Evolutionary conservation across 208 protist genomes (phyloP).

Genomic region (Leishmania braziliensis): DNA sequence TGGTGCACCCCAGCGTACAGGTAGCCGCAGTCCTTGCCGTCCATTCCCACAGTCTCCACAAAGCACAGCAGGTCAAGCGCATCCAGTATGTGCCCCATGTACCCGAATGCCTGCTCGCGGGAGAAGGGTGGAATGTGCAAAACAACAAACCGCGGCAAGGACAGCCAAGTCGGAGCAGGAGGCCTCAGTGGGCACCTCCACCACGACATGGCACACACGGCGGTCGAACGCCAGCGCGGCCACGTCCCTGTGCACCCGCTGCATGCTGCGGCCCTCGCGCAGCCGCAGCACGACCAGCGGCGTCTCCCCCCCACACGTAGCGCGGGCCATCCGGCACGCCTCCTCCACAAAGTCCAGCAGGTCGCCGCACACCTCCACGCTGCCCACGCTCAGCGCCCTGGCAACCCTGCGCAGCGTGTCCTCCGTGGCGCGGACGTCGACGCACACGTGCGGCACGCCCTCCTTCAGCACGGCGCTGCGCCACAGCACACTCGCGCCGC

Average conservation of each 20-base stretch:
- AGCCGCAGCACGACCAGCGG: constrained; percentile 51
- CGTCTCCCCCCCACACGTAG: no score
- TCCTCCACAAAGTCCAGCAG: constrained; percentile 71
- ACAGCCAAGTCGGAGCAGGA: constrained; percentile 52
- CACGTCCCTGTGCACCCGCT: constrained; percentile 74
- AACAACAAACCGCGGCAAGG: constrained; percentile 76
- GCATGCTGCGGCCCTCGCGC: constrained; percentile 58
- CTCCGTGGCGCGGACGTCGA: no score
- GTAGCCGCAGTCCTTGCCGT: background rate
- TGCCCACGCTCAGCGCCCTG: constrained; percentile 72
- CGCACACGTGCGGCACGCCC: no score
- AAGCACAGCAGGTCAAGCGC: constrained; percentile 53
- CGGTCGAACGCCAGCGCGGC: constrained; percentile 71
- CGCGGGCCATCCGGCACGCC: constrained; percentile 7
- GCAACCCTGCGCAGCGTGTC: constrained; percentile 26
- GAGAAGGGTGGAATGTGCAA: constrained; percentile 78
- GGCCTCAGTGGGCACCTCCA: constrained; percentile 75
- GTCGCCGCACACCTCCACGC: constrained; percentile 86
- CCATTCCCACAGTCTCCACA: background rate
- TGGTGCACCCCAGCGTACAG: background rate
- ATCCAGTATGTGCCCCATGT: constrained; percentile 77
- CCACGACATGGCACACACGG: constrained; percentile 68
- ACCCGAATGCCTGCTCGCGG: constrained; percentile 64
- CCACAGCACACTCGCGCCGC: background rate
- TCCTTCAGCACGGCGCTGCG: background rate